Evolutionary conservation across 352 stramenopile genomes (phyloP).

Genomic region (Pythium folliculosum): DNA sequence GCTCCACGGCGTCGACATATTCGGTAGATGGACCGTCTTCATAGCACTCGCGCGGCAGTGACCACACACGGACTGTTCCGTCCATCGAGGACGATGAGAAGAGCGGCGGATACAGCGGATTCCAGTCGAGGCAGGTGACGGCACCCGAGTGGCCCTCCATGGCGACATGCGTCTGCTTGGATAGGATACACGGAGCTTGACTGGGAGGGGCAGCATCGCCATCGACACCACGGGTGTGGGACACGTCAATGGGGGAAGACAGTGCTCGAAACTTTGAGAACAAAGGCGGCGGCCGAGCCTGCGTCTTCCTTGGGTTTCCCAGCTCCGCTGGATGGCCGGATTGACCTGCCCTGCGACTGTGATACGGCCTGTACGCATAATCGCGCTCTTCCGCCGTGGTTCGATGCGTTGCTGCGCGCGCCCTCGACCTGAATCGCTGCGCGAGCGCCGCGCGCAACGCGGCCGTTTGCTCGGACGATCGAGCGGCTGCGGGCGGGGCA

Average conservation of each 20-base stretch:
- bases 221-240: not conserved
- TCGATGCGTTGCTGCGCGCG: not conserved
- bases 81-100: slow-evolving; percentile 73
- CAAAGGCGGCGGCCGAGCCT: not conserved
- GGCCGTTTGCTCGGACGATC: not conserved
- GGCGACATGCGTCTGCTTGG: not conserved
- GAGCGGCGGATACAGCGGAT: slow-evolving; percentile 31
- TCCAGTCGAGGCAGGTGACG: slow-evolving; percentile 51
- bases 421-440: slow-evolving; percentile 4
- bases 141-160: slow-evolving; percentile 35
- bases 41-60: slow-evolving; percentile 12
- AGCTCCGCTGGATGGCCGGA: not conserved
- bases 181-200: not conserved
- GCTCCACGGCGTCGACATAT: not conserved
- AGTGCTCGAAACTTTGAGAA: slow-evolving; percentile 4
- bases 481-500: not conserved
- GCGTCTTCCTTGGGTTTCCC: not conserved
- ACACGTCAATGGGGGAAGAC: not conserved
- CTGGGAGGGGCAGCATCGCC: not conserved
- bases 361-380: slow-evolving; percentile 13
- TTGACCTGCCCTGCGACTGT: not conserved
- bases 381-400: not conserved
- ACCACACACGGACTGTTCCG: slow-evolving; percentile 50
- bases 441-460: slow-evolving; percentile 1
- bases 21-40: not conserved